Conservation (phyloP, 208 protist species). For the Balamuthia mandrillaris region DNA sequence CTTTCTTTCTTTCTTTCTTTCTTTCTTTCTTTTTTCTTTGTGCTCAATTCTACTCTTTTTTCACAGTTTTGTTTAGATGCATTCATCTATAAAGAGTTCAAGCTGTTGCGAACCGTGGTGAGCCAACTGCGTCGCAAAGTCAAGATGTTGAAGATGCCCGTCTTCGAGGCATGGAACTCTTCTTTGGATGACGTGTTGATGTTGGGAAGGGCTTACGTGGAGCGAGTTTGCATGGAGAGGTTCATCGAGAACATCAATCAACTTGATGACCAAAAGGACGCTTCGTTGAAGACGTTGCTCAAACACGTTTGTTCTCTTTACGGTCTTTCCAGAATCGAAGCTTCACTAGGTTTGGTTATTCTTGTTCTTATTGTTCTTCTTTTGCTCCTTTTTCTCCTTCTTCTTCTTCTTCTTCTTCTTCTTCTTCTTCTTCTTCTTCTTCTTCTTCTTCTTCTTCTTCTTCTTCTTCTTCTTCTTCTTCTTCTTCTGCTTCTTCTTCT, state of each 20-base stretch:
- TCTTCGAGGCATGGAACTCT: conserved; percentile 17
- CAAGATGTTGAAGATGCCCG: background rate
- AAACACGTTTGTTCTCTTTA: background rate
- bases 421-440: too few relatives aligned
- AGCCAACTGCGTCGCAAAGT: background rate
- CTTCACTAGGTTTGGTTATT: too few relatives aligned
- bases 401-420: too few relatives aligned
- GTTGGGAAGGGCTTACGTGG: conserved; percentile 14
- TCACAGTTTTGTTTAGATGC: background rate
- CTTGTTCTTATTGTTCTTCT: too few relatives aligned
- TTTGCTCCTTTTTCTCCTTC: too few relatives aligned
- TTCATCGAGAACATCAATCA: background rate
- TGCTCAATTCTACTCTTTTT: background rate
- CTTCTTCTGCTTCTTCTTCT: too few relatives aligned
- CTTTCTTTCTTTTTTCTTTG: background rate
- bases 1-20: background rate
- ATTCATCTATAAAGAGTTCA: background rate
- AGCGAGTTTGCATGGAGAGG: conserved; percentile 8
- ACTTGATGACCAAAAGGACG: background rate
- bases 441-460: too few relatives aligned
- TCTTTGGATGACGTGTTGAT: background rate
- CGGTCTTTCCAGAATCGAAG: background rate
- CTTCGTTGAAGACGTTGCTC: background rate
- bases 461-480: too few relatives aligned
- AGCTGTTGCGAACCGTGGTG: background rate